These are phyloP conservation scores for Clonostachys sp. DNA, from an alignment of 2,329 filamentous ascomycete genomes.

Conservation along the genomic window DNA sequence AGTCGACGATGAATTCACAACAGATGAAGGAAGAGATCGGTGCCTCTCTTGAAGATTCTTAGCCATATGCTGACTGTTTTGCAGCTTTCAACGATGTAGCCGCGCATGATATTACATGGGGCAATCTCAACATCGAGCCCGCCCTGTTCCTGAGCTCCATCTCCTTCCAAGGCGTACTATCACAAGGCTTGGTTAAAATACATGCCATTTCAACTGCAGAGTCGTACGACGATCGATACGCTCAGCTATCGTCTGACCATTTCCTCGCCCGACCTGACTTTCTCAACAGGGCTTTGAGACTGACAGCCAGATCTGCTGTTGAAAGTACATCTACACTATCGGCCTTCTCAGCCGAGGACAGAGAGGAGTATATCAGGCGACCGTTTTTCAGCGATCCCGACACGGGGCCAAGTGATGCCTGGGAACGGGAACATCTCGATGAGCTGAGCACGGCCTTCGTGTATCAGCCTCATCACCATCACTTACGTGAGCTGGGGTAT, in stretches of 20 bases:
- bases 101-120: constrained; percentile 3
- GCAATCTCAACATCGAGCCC: background rate
- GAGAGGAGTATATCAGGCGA: background rate
- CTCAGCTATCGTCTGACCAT: background rate
- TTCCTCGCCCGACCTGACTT: background rate
- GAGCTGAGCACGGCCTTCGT: constrained; percentile 1
- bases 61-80: background rate
- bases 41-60: no score
- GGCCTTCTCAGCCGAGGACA: no score
- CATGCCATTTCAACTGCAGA: background rate
- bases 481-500: constrained; percentile 2
- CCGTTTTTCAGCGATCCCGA: constrained; percentile 2
- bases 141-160: background rate
- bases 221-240: constrained; percentile 3
- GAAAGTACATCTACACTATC: no score
- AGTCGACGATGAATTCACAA: background rate
- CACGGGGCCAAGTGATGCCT: constrained; percentile 1
- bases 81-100: constrained; percentile 5
- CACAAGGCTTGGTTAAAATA: constrained; percentile 1
- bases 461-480: background rate
- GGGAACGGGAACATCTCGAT: constrained; percentile 2
- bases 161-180: background rate
- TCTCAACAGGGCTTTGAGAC: background rate
- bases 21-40: no score
- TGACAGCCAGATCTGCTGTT: no score